A percentile compares a stretch with the other conserved stretches of the same genome.
phyloP scores from a whole-genome alignment of 768 basidiomycete genomes.

The Rhizopogon rudus region DNA sequence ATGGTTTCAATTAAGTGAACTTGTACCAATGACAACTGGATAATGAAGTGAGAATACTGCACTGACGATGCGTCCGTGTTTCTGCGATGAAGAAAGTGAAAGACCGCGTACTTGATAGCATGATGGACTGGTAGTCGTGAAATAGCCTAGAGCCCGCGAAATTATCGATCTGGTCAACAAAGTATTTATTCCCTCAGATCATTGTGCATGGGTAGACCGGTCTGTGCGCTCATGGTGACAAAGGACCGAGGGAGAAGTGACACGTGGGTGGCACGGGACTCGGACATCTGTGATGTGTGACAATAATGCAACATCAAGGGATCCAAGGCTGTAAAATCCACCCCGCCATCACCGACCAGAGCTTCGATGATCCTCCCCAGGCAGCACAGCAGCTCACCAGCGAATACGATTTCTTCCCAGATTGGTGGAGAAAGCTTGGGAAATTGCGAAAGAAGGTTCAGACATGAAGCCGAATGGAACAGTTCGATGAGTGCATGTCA shows the following conservation, averaged over 20 bases:
- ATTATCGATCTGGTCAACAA: conserved; percentile 4
- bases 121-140: conserved; percentile 34
- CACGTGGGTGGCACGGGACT: too few relatives aligned
- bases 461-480: too few relatives aligned
- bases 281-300: too few relatives aligned
- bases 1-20: conserved; percentile 17
- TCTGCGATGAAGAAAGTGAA: conserved; percentile 13
- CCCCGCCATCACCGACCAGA: neutral
- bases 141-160: conserved; percentile 8
- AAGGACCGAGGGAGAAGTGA: too few relatives aligned
- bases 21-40: conserved; percentile 41
- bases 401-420: conserved; percentile 56
- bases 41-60: neutral
- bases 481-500: too few relatives aligned
- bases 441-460: too few relatives aligned
- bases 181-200: too few relatives aligned
- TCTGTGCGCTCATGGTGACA: too few relatives aligned
- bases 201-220: too few relatives aligned
- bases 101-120: conserved; percentile 50
- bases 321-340: conserved; percentile 21
- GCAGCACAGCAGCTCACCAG: conserved; percentile 69
- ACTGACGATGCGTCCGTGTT: neutral
- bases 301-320: too few relatives aligned
- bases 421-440: too few relatives aligned
- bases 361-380: conserved; percentile 40